Base-by-base conservation (phyloP, 2,329 filamentous ascomycete genomes). In the Teratosphaeria viscida region DNA sequence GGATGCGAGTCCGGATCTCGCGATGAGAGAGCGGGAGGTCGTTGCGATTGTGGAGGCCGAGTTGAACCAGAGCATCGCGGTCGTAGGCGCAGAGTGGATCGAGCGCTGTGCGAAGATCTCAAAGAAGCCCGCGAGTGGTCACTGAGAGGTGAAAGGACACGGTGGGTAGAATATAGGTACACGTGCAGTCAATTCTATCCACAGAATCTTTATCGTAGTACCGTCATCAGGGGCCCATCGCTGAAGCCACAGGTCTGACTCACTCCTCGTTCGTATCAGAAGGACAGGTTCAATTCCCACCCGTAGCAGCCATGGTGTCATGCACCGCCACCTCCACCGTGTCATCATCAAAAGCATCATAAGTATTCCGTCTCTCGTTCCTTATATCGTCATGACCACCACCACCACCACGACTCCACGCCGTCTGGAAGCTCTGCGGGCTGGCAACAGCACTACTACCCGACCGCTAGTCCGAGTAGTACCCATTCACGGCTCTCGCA, bases 21-120 rank as follows among this genome's bases (percentile, higher is more conserved):
- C 6, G 27, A 32, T 7, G 6, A 54, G 19, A n/a, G 14, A 54
- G 53, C 53, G 12, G 12, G 27, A 32, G 3, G 19, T 88, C 7
- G 75, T 77, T 60, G 82, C 82, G 64, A 72, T 95, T 57, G 78
- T 89, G 55, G 82, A 83, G 59, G 72, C 75, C 47, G 81, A 84
- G 52, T 73, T 75, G 65, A 76, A 78, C 56, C 77, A 74, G 10
- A 75, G 76, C 5, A 62, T 82, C 52, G 68, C 72, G 16, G 67
- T 66, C 39, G 74, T 82, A 19, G 78, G 76, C 49, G 69, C 62
- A 60, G 75, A 76, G 52, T 85, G 82, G 82, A 72, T 82, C 61
- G 76, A 77, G 58, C 76, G 80, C 56, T 79, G 79, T 2, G 75
- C 74, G 62, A 75, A 74, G 54, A 68, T 84, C 61, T 74, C 76